Conservation (phyloP, 2,329 filamentous ascomycete species). For the Penicillium decumbens region DNA sequence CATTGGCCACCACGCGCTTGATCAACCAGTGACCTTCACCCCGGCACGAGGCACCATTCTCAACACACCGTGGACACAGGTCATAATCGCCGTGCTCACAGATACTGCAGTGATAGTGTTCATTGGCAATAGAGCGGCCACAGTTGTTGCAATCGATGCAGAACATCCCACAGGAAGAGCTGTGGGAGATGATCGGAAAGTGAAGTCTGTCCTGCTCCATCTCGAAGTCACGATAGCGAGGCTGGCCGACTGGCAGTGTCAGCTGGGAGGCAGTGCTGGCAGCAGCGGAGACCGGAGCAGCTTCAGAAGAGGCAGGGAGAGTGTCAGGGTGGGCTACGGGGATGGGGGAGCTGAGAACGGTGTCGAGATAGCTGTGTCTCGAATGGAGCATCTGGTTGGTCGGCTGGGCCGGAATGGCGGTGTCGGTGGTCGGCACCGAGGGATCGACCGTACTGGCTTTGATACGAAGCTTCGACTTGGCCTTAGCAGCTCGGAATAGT, state of each 20-base stretch:
- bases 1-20: slow-evolving; percentile 76
- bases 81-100: slow-evolving; percentile 95
- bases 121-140: slow-evolving; percentile 68
- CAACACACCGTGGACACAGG: slow-evolving; percentile 76
- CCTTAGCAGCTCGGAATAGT: slow-evolving; percentile 91
- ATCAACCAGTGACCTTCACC: slow-evolving; percentile 86
- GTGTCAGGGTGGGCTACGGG: slow-evolving; percentile 16
- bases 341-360: slow-evolving; percentile 36
- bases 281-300: slow-evolving; percentile 4
- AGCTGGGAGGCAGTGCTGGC: not conserved
- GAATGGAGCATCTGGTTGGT: slow-evolving; percentile 20
- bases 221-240: slow-evolving; percentile 27
- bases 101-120: slow-evolving; percentile 90
- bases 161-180: slow-evolving; percentile 51
- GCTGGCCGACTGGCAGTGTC: slow-evolving; percentile 12
- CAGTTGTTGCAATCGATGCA: slow-evolving; percentile 94
- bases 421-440: slow-evolving; percentile 16
- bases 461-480: slow-evolving; percentile 94
- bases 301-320: slow-evolving; percentile 8
- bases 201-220: slow-evolving; percentile 26
- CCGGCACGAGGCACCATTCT: slow-evolving; percentile 69
- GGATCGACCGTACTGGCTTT: slow-evolving; percentile 56
- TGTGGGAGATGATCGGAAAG: slow-evolving; percentile 32
- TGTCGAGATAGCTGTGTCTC: slow-evolving; percentile 41
- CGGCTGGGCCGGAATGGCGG: slow-evolving; percentile 8